phyloP scores from a whole-genome alignment of 176 grass and related monocot genomes.

The Bonia amplexicaulis region DNA sequence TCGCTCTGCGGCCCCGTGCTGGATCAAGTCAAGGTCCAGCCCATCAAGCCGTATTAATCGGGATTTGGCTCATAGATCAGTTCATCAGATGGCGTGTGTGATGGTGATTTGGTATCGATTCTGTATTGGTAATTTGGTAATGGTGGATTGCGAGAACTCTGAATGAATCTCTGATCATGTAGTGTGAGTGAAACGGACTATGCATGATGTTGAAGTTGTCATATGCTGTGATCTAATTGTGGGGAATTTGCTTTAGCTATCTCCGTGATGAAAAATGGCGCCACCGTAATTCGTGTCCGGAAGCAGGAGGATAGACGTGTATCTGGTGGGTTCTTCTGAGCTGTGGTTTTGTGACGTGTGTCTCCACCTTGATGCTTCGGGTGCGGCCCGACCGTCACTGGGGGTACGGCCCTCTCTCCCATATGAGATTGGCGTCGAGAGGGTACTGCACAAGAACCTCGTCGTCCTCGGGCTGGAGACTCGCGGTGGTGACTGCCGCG shows the following conservation, averaged over 20 bases:
- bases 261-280: too few species aligned
- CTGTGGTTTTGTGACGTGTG: too few species aligned
- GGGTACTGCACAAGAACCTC: too few species aligned
- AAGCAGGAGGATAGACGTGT: not conserved
- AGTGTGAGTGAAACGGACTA: not conserved
- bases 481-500: too few species aligned
- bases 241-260: not conserved
- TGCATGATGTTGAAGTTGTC: not conserved
- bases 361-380: too few species aligned
- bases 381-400: too few species aligned
- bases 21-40: constrained; percentile 76
- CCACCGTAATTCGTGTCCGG: not conserved
- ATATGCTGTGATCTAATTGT: not conserved
- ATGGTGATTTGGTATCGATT: not conserved
- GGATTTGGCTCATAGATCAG: too few species aligned
- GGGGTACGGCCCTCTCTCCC: too few species aligned
- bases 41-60: constrained; percentile 38
- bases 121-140: not conserved
- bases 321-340: not conserved
- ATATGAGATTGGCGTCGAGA: too few species aligned
- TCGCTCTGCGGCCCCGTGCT: constrained; percentile 88
- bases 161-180: not conserved
- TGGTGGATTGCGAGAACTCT: constrained; percentile 3
- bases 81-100: not conserved
- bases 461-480: too few species aligned